phyloP scores from a whole-genome alignment of 306 rosid genomes.

The Morella rubra region DNA sequence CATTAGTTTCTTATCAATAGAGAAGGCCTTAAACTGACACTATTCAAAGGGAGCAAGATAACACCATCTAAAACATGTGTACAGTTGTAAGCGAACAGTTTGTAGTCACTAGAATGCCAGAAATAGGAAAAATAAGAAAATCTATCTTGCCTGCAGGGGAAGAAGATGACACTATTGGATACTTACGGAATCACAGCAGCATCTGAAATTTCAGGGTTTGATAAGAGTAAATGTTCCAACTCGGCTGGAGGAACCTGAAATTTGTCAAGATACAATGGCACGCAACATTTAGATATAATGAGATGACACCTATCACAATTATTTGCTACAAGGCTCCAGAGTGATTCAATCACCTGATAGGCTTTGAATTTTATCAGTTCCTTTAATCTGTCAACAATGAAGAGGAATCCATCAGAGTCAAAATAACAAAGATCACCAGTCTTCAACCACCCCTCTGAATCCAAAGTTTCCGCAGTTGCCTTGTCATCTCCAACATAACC shows the following conservation, averaged over 20 bases:
- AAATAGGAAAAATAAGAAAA: neutral
- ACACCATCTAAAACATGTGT: neutral
- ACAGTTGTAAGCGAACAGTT: neutral
- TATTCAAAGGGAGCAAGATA: neutral
- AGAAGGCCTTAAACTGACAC: neutral
- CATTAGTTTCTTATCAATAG: neutral
- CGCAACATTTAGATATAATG: neutral
- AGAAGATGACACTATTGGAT: neutral
- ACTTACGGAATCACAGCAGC: constrained; percentile 89
- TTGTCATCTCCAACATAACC: constrained; percentile 85
- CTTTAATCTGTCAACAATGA: constrained; percentile 79
- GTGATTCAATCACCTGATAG: constrained; percentile 61
- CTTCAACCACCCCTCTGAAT: constrained; percentile 89
- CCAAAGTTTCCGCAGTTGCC: constrained; percentile 77
- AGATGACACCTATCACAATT: neutral
- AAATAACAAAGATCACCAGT: constrained; percentile 94
- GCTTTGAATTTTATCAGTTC: constrained; percentile 94
- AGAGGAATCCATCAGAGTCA: constrained; percentile 78
- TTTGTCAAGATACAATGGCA: constrained; percentile 21
- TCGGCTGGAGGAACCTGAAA: constrained; percentile 93
- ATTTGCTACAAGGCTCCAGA: neutral
- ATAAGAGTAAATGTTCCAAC: constrained; percentile 68
- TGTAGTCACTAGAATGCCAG: neutral
- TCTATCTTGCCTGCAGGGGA: neutral
- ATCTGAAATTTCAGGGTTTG: constrained; percentile 74